Evolutionary conservation across 2,329 filamentous ascomycete genomes (phyloP).

Genomic region (Dichotomopilus funicola): DNA sequence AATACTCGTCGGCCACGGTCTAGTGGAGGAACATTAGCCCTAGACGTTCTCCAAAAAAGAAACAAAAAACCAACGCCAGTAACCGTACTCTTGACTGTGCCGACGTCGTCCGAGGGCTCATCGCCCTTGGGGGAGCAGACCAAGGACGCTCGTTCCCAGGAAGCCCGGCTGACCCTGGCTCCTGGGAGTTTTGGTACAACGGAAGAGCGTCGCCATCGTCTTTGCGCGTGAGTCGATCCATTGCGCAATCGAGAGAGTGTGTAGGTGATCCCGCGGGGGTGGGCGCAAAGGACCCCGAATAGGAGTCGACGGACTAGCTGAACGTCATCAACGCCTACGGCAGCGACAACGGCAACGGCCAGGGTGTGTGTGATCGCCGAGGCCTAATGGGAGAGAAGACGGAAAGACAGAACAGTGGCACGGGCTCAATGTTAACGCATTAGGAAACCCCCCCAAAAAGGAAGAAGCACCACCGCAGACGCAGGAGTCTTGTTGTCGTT

Average conservation of each 20-base stretch:
- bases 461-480: conserved; percentile 9
- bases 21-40: conserved; percentile 26
- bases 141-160: conserved; percentile 30
- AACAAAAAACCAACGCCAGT: neutral
- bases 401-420: neutral
- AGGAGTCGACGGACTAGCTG: conserved; percentile 14
- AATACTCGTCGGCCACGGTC: conserved; percentile 54
- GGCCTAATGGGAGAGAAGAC: neutral
- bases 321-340: conserved; percentile 19
- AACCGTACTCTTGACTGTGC: conserved; percentile 48
- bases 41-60: neutral
- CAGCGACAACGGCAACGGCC: conserved; percentile 1
- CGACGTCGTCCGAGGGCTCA: conserved; percentile 44
- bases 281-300: conserved; percentile 20
- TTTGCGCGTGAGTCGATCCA: conserved; percentile 25
- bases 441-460: neutral
- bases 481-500: conserved; percentile 10
- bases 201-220: conserved; percentile 32
- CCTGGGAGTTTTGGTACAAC: conserved; percentile 28
- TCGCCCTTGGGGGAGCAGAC: conserved; percentile 27
- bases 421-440: conserved; percentile 10
- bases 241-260: conserved; percentile 5
- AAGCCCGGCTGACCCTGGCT: conserved; percentile 26
- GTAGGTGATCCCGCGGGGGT: conserved; percentile 6
- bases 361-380: neutral